Percentiles rank a stretch among this genome's conserved stretches.
Evolutionary conservation across 1,284 basidiomycete species (phyloP).

Genomic region (Leccinum pallidistipes): DNA sequence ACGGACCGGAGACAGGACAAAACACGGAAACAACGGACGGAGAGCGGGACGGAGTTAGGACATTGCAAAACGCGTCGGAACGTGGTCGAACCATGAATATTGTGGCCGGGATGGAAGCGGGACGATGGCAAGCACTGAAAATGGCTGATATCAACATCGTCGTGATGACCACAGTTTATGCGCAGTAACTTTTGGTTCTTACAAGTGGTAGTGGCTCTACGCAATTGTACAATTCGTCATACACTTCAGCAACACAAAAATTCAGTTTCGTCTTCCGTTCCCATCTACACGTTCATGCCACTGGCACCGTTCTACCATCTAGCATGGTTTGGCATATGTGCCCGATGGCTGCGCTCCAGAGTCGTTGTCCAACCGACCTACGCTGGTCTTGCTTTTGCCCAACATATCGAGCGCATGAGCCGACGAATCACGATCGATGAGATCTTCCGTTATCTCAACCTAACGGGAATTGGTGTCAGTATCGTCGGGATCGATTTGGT

Average conservation of each 20-base stretch:
- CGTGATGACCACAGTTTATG: conserved; percentile 28
- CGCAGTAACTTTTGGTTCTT: neutral
- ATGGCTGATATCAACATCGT: conserved; percentile 48
- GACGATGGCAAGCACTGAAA: too few relatives aligned
- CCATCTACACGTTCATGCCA: neutral
- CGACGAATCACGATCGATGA: conserved; percentile 47
- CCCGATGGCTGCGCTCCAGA: conserved; percentile 51
- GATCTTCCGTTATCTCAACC: conserved; percentile 60
- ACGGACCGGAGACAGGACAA: too few relatives aligned
- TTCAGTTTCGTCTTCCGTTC: neutral
- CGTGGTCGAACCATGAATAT: too few relatives aligned
- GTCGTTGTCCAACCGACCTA: conserved; percentile 44
- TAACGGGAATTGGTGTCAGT: conserved; percentile 24
- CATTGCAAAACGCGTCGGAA: too few relatives aligned
- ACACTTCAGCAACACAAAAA: neutral
- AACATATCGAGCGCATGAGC: conserved; percentile 53
- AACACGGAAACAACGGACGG: too few relatives aligned
- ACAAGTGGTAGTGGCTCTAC: neutral
- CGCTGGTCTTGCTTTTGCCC: conserved; percentile 32
- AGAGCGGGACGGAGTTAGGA: too few relatives aligned
- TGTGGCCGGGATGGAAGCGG: too few relatives aligned
- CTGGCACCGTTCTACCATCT: conserved; percentile 18
- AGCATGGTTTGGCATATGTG: conserved; percentile 69
- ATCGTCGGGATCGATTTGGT: neutral
- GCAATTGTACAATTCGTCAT: conserved; percentile 5